Base-by-base conservation (phyloP, 345 rosid species). In the Hevea brasiliensis region DNA sequence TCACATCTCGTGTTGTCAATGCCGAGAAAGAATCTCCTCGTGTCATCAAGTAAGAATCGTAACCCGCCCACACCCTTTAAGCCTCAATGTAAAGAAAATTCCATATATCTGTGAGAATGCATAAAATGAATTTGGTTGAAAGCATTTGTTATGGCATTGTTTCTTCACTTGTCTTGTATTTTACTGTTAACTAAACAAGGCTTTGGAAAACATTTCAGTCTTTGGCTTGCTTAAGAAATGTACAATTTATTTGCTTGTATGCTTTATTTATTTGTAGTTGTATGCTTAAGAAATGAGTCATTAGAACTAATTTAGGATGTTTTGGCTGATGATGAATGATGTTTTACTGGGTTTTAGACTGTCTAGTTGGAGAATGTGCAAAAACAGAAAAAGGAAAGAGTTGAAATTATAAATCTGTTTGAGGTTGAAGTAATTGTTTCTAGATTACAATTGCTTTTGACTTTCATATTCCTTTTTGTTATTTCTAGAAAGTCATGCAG, bases 21-120 rank as follows among this genome's bases (percentile, higher is more conserved):
- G 53, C 76, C 6, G 91, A 85, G 76, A 89, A 79, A 80, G 87
- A 85, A 59, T 87, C 89, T 6, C 81, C 87, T 81, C 84, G 84
- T 58, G 86, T 80, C 61, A 85, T 75, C 74, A 89, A 83, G 96
- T 87, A 62, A 61, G n/a, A n/a, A n/a, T n/a, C n/a, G n/a, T n/a
- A n/a, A n/a, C n/a, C n/a, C n/a, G n/a, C n/a, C n/a, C n/a, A n/a
- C n/a, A n/a, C n/a, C n/a, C n/a, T n/a, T n/a, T n/a, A n/a, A n/a
- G n/a, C n/a, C n/a, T n/a, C n/a, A n/a, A n/a, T n/a, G n/a, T n/a
- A n/a, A n/a, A 20, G 0, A 7, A 32, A 29, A 44, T 45, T 58
- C 24, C 29, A 26, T n/a, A 1, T 45, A 18, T 57, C 37, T 15
- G 13, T 29, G 45, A 54, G 44, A 40, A 47, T 66, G 47, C 13